Base-by-base conservation (phyloP, 768 basidiomycete genomes). In the Kwoniella heveanensis region DNA sequence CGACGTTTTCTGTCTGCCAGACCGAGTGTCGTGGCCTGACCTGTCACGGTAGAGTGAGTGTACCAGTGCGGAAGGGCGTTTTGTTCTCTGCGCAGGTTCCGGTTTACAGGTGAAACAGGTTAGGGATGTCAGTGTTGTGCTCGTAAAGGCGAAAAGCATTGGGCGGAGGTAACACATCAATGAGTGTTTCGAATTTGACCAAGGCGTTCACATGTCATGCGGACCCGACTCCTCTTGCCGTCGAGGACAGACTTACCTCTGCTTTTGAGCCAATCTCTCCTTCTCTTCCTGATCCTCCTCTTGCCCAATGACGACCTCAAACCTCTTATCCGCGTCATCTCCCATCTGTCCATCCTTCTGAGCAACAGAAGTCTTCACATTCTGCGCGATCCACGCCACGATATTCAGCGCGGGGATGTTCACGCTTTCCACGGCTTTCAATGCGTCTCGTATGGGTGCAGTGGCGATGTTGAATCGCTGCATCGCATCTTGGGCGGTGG, bases 51-150 rank as follows among this genome's bases (percentile, higher is more conserved):
- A 76, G 92, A 94, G 80, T 91, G 90, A 70, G 93, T 85, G 82
- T 96, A 91, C 96, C 96, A 99, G 13, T 89, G 84, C 0, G 96
- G 96, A 49, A 99, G 82, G 0, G 88, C 86, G 76, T 98, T 97
- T 82, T 98, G 93, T 76, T 88, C 86, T 62, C 83, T 82, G 64
- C 27, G 9, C n/a, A n/a, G n/a, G n/a, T n/a, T n/a, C n/a, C n/a
- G n/a, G 21, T 36, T 36, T 37, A 39, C 62, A 32, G 13, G 32
- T 13, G 13, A 32, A 32, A 32, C 32, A 32, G 51, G 25, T 21
- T 9, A 62, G 27, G 29, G 25, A 44, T n/a, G 19, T 49, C 53
- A 13, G 65, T 80, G 32, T n/a, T n/a, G n/a, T n/a, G n/a, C n/a
- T n/a, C n/a, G n/a, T n/a, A n/a, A n/a, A n/a, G n/a, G n/a, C n/a